Evolutionary conservation across 2,329 filamentous ascomycete genomes (phyloP), one percentile per base, ranked within the genome.

Genomic region (Harringtonia lauricola): DNA sequence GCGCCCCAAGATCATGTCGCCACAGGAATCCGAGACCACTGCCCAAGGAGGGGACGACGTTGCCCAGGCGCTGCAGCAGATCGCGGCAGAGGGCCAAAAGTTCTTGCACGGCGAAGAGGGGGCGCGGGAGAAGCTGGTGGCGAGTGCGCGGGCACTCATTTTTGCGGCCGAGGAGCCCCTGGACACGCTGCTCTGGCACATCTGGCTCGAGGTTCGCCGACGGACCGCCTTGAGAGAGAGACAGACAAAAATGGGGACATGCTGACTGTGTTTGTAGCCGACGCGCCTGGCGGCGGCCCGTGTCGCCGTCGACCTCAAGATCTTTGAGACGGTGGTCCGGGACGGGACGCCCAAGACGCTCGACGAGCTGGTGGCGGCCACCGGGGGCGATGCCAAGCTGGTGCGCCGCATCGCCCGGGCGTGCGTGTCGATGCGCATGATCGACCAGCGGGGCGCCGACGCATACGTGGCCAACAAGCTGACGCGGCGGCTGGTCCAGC

Each of bases 181-280:
- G 39, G 39, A 41, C 21, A 41, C 30, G 14, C 29, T 41, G 13
- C 30, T 41, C 14, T 41, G 39, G 39, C 39, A 34, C 14, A 21
- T 41, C 14, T 41, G 39, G 39, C 39, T 41, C 19, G 39, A 41
- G 38, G 38, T 40, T n/a, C n/a, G n/a, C n/a, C n/a, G n/a, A n/a
- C n/a, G n/a, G n/a, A n/a, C n/a, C n/a, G n/a, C n/a, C n/a, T n/a
- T n/a, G n/a, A n/a, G n/a, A n/a, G n/a, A n/a, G n/a, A n/a, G n/a
- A n/a, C n/a, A n/a, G n/a, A n/a, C n/a, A n/a, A n/a, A n/a, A n/a
- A n/a, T n/a, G n/a, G n/a, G n/a, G 21, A 12, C 17, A 12, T 36
- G 17, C 17, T 3, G 5, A 8, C 14, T 36, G 21, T 36, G 35
- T 9, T 21, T 19, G 21, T 8, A 40, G 39, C 39, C 39, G 14